Evolutionary conservation across 2,329 filamentous ascomycete genomes (phyloP).

Genomic region (Graphium sp.): DNA sequence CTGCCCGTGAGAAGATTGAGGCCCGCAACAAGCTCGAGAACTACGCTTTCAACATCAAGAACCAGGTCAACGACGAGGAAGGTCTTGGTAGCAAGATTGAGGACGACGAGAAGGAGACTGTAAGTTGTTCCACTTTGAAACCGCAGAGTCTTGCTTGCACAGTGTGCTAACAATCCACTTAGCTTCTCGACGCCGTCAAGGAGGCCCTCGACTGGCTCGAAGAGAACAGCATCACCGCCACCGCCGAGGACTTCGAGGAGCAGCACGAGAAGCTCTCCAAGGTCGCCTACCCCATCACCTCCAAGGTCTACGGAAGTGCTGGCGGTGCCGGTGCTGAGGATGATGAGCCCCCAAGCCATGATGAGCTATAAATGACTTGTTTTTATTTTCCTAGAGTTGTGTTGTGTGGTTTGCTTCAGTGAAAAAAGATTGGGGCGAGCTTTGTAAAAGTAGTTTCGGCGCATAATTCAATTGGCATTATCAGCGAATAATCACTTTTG

Average conservation of each 20-base stretch:
- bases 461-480: slow-evolving; percentile 5
- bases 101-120: slow-evolving; percentile 94
- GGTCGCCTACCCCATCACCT: slow-evolving; percentile 96
- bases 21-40: slow-evolving; percentile 94
- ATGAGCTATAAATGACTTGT: slow-evolving; percentile 58
- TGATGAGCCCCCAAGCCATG: slow-evolving; percentile 59
- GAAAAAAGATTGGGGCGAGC: slow-evolving; percentile 11
- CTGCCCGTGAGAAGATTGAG: slow-evolving; percentile 91
- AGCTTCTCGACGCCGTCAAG: slow-evolving; percentile 91
- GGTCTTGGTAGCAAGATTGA: slow-evolving; percentile 97
- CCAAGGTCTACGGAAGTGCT: slow-evolving; percentile 74
- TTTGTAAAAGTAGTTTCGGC: slow-evolving; percentile 5
- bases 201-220: slow-evolving; percentile 94
- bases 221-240: slow-evolving; percentile 75
- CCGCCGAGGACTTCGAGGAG: slow-evolving; percentile 92
- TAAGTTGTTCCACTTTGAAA: slow-evolving; percentile 29
- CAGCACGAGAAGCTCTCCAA: slow-evolving; percentile 98
- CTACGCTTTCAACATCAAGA: slow-evolving; percentile 98
- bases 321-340: slow-evolving; percentile 44
- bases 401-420: too few relatives aligned
- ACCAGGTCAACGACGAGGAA: slow-evolving; percentile 94
- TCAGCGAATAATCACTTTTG: slow-evolving; percentile 4
- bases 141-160: background rate
- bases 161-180: too few relatives aligned
- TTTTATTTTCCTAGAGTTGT: slow-evolving; percentile 7